phyloP scores from a whole-genome alignment of 2,329 filamentous ascomycete genomes.

The Fusarium nygamai region DNA sequence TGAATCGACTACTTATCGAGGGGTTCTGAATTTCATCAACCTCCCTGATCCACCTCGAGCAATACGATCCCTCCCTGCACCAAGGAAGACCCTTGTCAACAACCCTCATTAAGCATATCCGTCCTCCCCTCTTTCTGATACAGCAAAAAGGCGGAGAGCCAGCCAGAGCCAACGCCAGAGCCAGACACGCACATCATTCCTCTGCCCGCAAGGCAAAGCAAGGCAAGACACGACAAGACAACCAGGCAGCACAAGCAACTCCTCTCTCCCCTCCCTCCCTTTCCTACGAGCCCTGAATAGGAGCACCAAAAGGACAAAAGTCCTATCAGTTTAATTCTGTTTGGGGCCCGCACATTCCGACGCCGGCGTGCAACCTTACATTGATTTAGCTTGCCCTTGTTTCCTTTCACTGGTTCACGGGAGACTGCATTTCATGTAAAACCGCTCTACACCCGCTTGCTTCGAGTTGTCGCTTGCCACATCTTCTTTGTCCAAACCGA shows the following conservation, averaged over 20 bases:
- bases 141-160: conserved; percentile 15
- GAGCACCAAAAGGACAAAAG: conserved; percentile 13
- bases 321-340: conserved; percentile 22
- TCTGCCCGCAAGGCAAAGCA: conserved; percentile 3
- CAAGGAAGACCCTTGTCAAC: conserved; percentile 7
- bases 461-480: conserved; percentile 23
- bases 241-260: conserved; percentile 29
- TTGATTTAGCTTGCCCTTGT: conserved; percentile 41
- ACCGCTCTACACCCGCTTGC: conserved; percentile 25
- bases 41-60: conserved; percentile 23
- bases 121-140: conserved; percentile 13
- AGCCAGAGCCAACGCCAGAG: conserved; percentile 44
- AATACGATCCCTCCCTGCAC: conserved; percentile 25
- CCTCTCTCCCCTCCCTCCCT: conserved; percentile 44
- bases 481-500: conserved; percentile 3
- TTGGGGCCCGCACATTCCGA: conserved; percentile 42
- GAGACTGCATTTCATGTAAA: conserved; percentile 44
- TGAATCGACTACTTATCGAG: neutral
- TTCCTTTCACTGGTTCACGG: conserved; percentile 28
- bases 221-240: neutral
- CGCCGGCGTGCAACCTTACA: conserved; percentile 33
- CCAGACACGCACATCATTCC: conserved; percentile 49
- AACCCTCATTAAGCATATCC: conserved; percentile 24
- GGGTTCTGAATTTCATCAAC: conserved; percentile 3
- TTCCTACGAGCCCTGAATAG: conserved; percentile 33